Evolutionary conservation across 176 grass and related monocot species (phyloP).

Genomic region (Chloris gayana): DNA sequence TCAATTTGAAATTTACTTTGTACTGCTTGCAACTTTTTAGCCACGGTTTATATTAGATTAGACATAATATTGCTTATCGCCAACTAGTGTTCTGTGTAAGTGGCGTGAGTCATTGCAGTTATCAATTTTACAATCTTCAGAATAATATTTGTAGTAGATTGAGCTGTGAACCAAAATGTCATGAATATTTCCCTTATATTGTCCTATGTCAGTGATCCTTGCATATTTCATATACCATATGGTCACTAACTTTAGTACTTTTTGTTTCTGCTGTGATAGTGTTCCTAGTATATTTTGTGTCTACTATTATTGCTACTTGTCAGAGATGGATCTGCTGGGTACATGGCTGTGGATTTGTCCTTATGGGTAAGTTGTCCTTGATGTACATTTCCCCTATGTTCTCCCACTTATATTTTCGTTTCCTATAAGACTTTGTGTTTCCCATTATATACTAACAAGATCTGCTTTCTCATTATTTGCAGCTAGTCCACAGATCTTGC

Average conservation of each 20-base stretch:
- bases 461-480: constrained; percentile 51
- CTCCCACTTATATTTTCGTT: constrained; percentile 34
- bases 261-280: constrained; percentile 51
- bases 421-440: constrained; percentile 6
- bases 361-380: constrained; percentile 80
- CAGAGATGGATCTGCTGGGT: constrained; percentile 89
- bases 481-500: constrained; percentile 92
- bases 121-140: constrained; percentile 9
- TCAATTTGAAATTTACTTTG: not conserved
- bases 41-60: constrained; percentile 5
- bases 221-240: constrained; percentile 52
- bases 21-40: constrained; percentile 21
- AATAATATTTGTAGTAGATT: not conserved
- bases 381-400: constrained; percentile 40
- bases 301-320: constrained; percentile 79
- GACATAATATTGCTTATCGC: constrained; percentile 6
- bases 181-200: not conserved
- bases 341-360: constrained; percentile 90
- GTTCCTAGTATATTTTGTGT: constrained; percentile 71
- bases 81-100: constrained; percentile 5
- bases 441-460: constrained; percentile 30
- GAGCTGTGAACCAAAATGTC: constrained; percentile 16
- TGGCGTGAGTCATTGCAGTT: constrained; percentile 18
- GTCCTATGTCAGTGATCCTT: constrained; percentile 40
- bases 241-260: constrained; percentile 38